Conservation (phyloP, 352 stramenopile species). For the Globisporangium viniferum region DNA sequence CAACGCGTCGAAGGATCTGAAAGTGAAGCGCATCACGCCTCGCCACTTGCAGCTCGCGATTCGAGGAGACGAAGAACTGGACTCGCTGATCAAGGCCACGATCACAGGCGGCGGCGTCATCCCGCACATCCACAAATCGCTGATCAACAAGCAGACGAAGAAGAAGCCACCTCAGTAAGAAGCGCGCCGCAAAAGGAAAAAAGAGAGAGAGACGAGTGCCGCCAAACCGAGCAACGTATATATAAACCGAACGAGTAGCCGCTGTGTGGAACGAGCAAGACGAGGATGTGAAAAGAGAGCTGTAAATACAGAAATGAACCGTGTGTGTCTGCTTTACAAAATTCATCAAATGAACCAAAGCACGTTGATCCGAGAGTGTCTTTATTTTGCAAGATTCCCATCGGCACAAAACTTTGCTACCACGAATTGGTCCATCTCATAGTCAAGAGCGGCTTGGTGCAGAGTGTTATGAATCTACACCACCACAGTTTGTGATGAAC, state of each 20-base stretch:
- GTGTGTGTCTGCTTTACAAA: neutral
- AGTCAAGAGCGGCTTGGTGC: too few species aligned
- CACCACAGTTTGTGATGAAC: too few species aligned
- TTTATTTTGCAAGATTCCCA: too few species aligned
- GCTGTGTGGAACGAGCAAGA: constrained; percentile 5
- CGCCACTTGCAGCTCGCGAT: constrained; percentile 99
- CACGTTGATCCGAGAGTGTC: too few species aligned
- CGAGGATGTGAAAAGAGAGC: constrained; percentile 1
- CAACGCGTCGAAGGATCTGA: constrained; percentile 96
- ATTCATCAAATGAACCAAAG: too few species aligned
- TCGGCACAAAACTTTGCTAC: too few species aligned
- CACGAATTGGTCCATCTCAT: too few species aligned
- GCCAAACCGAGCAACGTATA: constrained; percentile 9
- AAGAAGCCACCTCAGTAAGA: constrained; percentile 80
- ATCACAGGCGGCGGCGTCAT: constrained; percentile 99
- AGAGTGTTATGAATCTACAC: too few species aligned
- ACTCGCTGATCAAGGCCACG: constrained; percentile 99
- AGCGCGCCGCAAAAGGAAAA: neutral
- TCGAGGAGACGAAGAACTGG: constrained; percentile 99
- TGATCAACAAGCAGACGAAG: constrained; percentile 98
- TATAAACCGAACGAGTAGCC: constrained; percentile 11
- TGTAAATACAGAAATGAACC: constrained; percentile 8
- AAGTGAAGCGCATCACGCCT: constrained; percentile 98
- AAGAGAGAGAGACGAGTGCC: neutral
- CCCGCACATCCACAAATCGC: constrained; percentile 99